These are phyloP conservation scores for Chenopodium formosanum DNA, from an alignment of 148 eudicot species.

Conservation along the genomic window DNA sequence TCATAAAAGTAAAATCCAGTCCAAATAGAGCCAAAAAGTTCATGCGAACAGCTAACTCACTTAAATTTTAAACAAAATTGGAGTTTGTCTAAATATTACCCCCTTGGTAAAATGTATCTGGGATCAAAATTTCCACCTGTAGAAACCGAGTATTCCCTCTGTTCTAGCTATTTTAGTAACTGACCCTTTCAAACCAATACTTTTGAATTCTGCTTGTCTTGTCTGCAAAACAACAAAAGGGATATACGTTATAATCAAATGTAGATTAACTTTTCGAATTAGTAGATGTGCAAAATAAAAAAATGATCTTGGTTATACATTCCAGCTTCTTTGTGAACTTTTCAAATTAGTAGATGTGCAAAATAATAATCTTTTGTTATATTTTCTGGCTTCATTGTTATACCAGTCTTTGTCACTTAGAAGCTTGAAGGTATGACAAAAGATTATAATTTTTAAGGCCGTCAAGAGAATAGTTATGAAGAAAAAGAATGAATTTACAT, in stretches of 20 bases:
- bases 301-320: neutral
- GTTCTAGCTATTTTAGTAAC: conserved; percentile 66
- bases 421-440: neutral
- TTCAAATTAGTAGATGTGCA: neutral
- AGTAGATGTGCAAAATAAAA: neutral
- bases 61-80: neutral
- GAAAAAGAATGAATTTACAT: neutral
- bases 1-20: neutral
- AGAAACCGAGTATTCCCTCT: conserved; percentile 82
- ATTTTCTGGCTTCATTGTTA: neutral
- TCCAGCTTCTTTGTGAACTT: neutral
- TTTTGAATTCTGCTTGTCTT: conserved; percentile 72
- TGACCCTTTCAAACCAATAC: conserved; percentile 74
- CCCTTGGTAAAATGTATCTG: neutral
- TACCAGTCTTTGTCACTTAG: neutral
- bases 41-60: neutral
- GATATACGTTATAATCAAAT: neutral
- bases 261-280: neutral
- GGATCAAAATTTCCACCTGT: conserved; percentile 47
- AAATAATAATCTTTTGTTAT: neutral
- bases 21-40: neutral
- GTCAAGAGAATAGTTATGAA: neutral
- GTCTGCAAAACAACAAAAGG: conserved; percentile 50
- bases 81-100: neutral
- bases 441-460: neutral